Evolutionary conservation across 2,329 filamentous ascomycete genomes (phyloP).

Genomic region (Epichloe brachyelytri): DNA sequence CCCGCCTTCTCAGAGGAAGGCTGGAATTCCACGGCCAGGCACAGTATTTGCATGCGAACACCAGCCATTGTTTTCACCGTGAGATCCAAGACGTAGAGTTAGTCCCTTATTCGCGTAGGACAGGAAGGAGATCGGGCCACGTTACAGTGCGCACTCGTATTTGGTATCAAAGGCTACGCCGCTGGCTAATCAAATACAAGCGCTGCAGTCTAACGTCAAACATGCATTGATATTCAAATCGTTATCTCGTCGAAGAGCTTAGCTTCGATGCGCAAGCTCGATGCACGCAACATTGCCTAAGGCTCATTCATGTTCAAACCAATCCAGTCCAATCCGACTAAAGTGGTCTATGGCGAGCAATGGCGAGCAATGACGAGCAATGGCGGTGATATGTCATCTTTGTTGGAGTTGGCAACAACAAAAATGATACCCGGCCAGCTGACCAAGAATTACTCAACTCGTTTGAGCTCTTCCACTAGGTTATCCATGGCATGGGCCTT

Average conservation of each 20-base stretch:
- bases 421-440: too few relatives aligned
- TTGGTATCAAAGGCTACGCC: background rate
- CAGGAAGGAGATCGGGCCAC: background rate
- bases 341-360: too few relatives aligned
- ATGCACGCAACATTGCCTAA: too few relatives aligned
- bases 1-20: too few relatives aligned
- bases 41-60: background rate
- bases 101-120: background rate
- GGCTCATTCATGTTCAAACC: background rate
- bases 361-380: too few relatives aligned
- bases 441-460: background rate
- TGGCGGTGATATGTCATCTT: too few relatives aligned
- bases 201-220: background rate
- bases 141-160: background rate
- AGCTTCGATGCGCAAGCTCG: background rate
- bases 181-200: background rate
- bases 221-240: background rate
- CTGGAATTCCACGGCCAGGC: background rate
- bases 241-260: background rate
- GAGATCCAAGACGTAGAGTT: background rate
- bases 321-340: background rate
- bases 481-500: conserved; percentile 26
- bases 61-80: too few relatives aligned
- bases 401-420: too few relatives aligned
- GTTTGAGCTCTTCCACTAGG: conserved; percentile 24